Percentiles rank a stretch among this genome's conserved stretches.
Conservation (phyloP, 2,329 filamentous ascomycete species). For the Colletotrichum costaricense region DNA sequence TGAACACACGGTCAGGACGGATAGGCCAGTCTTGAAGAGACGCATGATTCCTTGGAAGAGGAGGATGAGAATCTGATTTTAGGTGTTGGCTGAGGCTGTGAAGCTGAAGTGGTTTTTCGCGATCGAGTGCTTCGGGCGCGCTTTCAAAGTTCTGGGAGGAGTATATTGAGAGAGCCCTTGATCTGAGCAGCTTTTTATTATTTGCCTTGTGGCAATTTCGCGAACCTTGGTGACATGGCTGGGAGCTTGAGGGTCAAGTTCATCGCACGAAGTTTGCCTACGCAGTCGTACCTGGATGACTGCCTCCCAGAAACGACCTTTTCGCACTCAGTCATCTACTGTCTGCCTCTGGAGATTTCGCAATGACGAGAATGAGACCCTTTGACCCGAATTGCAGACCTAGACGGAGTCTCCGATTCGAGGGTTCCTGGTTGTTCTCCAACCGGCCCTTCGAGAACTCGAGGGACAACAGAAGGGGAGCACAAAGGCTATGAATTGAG, state of each 20-base stretch:
- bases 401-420: background rate
- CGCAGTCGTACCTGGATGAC: background rate
- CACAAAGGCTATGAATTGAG: background rate
- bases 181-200: background rate
- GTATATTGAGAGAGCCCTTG: background rate
- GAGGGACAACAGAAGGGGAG: background rate
- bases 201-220: background rate
- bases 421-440: background rate
- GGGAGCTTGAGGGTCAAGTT: background rate
- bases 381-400: too few relatives aligned
- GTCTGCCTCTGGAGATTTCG: too few relatives aligned
- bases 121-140: background rate
- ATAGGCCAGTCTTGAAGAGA: background rate
- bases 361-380: too few relatives aligned
- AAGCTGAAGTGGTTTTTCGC: too few relatives aligned
- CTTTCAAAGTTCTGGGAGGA: background rate
- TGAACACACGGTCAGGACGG: background rate
- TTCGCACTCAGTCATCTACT: background rate
- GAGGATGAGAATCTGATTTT: background rate
- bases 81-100: background rate
- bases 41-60: background rate
- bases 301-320: background rate
- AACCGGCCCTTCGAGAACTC: background rate
- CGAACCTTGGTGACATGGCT: background rate
- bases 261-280: background rate